These are phyloP conservation scores for Saccharomyces hybrid DNA, from an alignment of 1,139 yeast genomes.

Conservation along the genomic window DNA sequence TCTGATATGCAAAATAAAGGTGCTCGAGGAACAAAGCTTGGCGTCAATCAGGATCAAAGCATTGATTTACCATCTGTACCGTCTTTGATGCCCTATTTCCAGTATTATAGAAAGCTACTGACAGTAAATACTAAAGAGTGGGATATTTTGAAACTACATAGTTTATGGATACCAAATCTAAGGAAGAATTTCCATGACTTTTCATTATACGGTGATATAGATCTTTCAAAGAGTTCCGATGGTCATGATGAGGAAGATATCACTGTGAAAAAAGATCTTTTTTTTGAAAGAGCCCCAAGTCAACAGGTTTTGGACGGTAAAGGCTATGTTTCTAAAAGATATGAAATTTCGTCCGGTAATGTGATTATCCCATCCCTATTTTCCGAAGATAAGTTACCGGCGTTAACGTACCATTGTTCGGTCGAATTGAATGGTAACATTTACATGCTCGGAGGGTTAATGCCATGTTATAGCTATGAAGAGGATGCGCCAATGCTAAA, in stretches of 20 bases:
- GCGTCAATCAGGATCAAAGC: background rate
- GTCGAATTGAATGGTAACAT: slow-evolving; percentile 31
- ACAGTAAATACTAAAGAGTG: slow-evolving; percentile 6
- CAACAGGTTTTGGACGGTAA: slow-evolving; percentile 10
- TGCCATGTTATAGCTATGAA: slow-evolving; percentile 28
- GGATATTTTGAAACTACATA: slow-evolving; percentile 6
- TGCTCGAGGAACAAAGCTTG: background rate
- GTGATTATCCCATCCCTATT: slow-evolving; percentile 30
- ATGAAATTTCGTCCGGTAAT: slow-evolving; percentile 12
- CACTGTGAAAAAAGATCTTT: background rate
- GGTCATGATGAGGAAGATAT: background rate
- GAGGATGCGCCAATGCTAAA: slow-evolving; percentile 30
- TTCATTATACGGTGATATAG: background rate
- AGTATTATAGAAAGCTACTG: slow-evolving; percentile 9
- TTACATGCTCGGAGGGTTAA: slow-evolving; percentile 38
- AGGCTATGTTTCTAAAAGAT: slow-evolving; percentile 9
- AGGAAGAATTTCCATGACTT: slow-evolving; percentile 1
- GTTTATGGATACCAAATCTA: slow-evolving; percentile 4
- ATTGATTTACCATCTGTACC: background rate
- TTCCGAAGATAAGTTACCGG: slow-evolving; percentile 32
- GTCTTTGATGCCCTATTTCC: slow-evolving; percentile 7
- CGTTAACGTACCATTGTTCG: slow-evolving; percentile 35
- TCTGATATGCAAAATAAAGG: background rate
- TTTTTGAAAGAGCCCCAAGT: background rate
- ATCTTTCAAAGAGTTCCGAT: background rate